These are phyloP conservation scores for Ormosia semicastrata DNA, from an alignment of 306 rosid species.

Conservation along the genomic window DNA sequence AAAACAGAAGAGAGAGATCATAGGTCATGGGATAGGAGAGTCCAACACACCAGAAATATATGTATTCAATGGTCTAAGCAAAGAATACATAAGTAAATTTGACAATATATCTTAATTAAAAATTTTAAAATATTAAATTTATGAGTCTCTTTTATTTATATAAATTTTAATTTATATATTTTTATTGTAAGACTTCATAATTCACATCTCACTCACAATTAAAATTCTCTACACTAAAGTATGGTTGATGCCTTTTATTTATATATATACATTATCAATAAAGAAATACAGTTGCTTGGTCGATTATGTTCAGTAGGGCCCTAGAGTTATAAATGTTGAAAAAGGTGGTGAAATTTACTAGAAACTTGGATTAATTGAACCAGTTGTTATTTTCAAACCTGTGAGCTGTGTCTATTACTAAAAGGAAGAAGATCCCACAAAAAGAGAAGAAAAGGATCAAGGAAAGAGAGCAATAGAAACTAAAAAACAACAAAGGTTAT, in stretches of 20 bases:
- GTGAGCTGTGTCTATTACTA: background rate
- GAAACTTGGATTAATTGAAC: background rate
- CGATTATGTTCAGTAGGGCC: background rate
- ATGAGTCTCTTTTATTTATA: too few relatives aligned
- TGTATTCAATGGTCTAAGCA: too few relatives aligned
- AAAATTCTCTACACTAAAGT: too few relatives aligned
- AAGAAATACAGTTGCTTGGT: background rate
- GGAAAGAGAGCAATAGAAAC: conserved; percentile 1
- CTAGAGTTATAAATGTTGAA: background rate
- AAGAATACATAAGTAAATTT: too few relatives aligned
- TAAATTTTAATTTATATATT: too few relatives aligned
- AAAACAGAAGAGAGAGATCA: background rate
- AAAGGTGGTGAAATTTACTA: background rate
- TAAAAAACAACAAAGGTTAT: background rate
- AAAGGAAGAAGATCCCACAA: background rate
- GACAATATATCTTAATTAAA: too few relatives aligned
- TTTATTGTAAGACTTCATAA: too few relatives aligned
- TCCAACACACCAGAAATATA: too few relatives aligned
- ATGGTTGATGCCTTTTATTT: background rate
- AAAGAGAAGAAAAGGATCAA: background rate
- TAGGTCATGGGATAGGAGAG: background rate
- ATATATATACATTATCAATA: background rate
- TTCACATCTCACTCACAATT: too few relatives aligned
- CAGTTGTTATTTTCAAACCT: background rate
- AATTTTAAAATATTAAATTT: too few relatives aligned